Conservation (phyloP, 108 stramenopile genomes). For the Cyclotella distinguenda region DNA sequence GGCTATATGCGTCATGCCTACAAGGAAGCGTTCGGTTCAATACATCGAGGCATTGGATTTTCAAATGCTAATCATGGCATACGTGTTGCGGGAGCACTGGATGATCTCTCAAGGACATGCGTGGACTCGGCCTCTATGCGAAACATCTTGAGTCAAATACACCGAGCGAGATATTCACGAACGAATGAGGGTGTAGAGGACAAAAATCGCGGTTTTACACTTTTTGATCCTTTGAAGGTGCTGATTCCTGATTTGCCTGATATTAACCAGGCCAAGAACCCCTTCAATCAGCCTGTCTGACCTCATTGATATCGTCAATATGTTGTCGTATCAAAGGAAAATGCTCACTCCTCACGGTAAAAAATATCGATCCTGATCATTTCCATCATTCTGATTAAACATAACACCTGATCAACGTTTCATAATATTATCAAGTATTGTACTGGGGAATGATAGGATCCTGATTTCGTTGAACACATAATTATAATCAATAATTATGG, state of each 20-base stretch:
- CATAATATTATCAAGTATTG: background rate
- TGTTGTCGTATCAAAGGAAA: background rate
- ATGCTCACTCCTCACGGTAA: too few species aligned
- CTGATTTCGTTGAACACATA: too few species aligned
- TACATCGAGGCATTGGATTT: background rate
- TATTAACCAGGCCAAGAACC: background rate
- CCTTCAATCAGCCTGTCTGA: conserved; percentile 6
- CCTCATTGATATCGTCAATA: background rate
- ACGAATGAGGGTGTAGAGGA: background rate
- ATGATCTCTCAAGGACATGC: background rate
- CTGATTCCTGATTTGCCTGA: background rate
- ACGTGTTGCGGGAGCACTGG: background rate
- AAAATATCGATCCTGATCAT: too few species aligned
- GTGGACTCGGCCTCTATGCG: background rate
- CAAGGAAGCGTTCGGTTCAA: background rate
- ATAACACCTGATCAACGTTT: background rate
- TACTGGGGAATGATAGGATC: background rate
- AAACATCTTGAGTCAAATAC: background rate
- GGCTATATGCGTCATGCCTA: background rate
- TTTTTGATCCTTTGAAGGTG: background rate
- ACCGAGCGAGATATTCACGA: background rate
- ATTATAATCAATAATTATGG: too few species aligned
- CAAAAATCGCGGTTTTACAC: background rate
- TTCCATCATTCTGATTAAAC: background rate
- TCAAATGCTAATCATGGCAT: background rate